These are phyloP conservation scores for Teunomyces stri DNA, from an alignment of 805 yeast species.

Conservation along the genomic window DNA sequence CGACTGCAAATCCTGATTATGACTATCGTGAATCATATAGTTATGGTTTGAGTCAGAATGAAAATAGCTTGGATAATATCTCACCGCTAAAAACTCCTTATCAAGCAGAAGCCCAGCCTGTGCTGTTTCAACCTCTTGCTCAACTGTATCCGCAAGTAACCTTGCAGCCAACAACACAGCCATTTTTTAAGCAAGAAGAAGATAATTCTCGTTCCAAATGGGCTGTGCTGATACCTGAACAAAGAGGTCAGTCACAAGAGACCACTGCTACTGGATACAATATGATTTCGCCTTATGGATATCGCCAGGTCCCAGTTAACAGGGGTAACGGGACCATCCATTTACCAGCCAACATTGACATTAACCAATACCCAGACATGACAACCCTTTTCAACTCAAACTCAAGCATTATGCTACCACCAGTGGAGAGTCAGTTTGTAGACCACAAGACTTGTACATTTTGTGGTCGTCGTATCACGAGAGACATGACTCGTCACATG, in stretches of 20 bases:
- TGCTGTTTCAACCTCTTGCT: neutral
- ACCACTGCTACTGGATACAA: neutral
- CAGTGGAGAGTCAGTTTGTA: constrained; percentile 39
- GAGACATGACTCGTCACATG: constrained; percentile 63
- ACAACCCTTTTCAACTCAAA: constrained; percentile 39
- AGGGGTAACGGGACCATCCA: constrained; percentile 6
- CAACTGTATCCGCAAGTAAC: neutral
- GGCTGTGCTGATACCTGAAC: neutral
- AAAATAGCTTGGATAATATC: constrained; percentile 3
- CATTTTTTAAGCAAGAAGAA: neutral
- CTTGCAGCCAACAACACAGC: neutral
- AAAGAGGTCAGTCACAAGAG: neutral
- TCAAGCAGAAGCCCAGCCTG: neutral
- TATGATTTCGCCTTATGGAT: neutral
- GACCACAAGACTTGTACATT: constrained; percentile 44
- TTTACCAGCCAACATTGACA: constrained; percentile 13
- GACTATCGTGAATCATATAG: constrained; percentile 13
- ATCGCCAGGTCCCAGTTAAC: neutral
- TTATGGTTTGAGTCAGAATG: constrained; percentile 8
- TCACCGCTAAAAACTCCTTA: constrained; percentile 4
- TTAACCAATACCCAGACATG: constrained; percentile 33
- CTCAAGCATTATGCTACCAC: constrained; percentile 28
- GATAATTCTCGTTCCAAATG: neutral
- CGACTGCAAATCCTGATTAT: constrained; percentile 8
- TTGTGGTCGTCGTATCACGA: constrained; percentile 52